phyloP scores from a whole-genome alignment of 306 rosid genomes.

The Corylus heterophylla region DNA sequence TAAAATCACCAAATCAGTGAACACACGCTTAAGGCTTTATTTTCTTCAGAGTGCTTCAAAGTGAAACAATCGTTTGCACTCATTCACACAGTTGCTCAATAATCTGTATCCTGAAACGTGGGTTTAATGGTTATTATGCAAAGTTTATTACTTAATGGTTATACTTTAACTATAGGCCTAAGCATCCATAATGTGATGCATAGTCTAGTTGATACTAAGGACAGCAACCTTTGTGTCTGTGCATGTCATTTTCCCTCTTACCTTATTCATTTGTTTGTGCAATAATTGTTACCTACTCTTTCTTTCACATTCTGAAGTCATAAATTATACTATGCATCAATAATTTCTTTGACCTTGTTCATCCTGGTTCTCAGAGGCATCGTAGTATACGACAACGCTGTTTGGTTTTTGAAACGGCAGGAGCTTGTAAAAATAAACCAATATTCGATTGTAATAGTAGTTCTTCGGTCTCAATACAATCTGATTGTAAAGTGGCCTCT shows the following conservation, averaged over 20 bases:
- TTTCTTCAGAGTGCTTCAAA: not conserved
- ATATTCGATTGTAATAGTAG: slow-evolving; percentile 25
- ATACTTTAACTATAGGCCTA: not conserved
- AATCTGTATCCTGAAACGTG: not conserved
- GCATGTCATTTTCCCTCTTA: not conserved
- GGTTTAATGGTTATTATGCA: not conserved
- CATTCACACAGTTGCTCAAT: not conserved
- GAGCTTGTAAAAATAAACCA: slow-evolving; percentile 21
- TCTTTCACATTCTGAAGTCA: not conserved
- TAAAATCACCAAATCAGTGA: not conserved
- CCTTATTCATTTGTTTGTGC: not conserved
- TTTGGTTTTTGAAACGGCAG: slow-evolving; percentile 31
- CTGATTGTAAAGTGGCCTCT: slow-evolving; percentile 42
- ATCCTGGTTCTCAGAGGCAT: slow-evolving; percentile 27
- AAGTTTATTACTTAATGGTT: not conserved
- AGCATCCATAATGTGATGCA: not conserved
- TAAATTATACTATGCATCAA: not conserved
- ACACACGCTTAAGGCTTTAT: not conserved
- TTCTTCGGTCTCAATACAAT: slow-evolving; percentile 33
- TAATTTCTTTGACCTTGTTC: slow-evolving; percentile 3
- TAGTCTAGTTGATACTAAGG: not conserved
- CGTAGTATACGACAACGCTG: slow-evolving; percentile 24
- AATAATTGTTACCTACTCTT: not conserved
- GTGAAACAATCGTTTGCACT: not conserved
- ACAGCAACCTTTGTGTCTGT: not conserved